Percentiles rank a stretch among this genome's conserved stretches.
phyloP scores from a whole-genome alignment of 2,329 filamentous ascomycete species.

The Claviceps capensis region DNA sequence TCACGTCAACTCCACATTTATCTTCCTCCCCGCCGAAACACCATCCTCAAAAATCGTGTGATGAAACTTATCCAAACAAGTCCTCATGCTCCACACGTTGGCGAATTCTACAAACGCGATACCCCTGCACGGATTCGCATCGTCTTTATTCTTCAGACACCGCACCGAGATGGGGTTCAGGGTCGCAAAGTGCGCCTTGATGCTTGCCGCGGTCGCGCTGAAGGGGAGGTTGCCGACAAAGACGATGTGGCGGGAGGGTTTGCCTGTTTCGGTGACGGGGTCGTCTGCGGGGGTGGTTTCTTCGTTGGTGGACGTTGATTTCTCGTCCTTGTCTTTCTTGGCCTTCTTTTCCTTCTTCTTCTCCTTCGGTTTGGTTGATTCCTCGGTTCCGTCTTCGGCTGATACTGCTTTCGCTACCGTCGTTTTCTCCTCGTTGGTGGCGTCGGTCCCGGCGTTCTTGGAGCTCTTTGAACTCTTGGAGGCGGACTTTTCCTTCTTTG shows the following conservation, averaged over 20 bases:
- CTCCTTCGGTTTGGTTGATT: slow-evolving; percentile 8
- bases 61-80: slow-evolving; percentile 80
- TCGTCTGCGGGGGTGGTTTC: slow-evolving; percentile 6
- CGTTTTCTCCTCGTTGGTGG: background rate
- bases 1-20: slow-evolving; percentile 86
- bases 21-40: slow-evolving; percentile 47
- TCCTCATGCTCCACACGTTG: slow-evolving; percentile 79
- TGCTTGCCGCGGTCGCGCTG: slow-evolving; percentile 55
- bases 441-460: slow-evolving; percentile 1
- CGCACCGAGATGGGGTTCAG: slow-evolving; percentile 41
- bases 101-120: slow-evolving; percentile 85
- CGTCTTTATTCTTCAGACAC: slow-evolving; percentile 53
- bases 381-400: background rate
- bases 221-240: slow-evolving; percentile 70
- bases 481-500: slow-evolving; percentile 7
- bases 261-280: slow-evolving; percentile 8
- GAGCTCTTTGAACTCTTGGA: slow-evolving; percentile 14
- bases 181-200: slow-evolving; percentile 65
- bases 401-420: no score
- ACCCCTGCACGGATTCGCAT: slow-evolving; percentile 51
- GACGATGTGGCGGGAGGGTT: slow-evolving; percentile 19
- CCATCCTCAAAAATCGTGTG: slow-evolving; percentile 61
- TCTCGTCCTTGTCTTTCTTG: background rate
- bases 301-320: slow-evolving; percentile 6
- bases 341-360: slow-evolving; percentile 11